Evolutionary conservation across 257 asterid species (phyloP).

Genomic region (Phtheirospermum japonicum): DNA sequence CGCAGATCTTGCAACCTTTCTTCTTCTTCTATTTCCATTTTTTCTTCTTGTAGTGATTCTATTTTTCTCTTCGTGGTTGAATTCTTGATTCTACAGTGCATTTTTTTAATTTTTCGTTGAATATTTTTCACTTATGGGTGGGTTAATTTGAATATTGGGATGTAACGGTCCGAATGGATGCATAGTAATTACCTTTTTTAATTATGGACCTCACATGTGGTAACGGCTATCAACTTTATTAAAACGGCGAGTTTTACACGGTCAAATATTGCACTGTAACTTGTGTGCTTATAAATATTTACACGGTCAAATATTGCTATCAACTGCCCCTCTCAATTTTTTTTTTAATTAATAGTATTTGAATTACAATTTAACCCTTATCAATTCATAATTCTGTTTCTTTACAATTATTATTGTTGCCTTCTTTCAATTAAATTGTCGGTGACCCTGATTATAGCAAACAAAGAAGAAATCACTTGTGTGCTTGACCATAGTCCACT

Average conservation of each 20-base stretch:
- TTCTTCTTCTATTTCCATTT: conserved; percentile 37
- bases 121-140: background rate
- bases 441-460: too few relatives aligned
- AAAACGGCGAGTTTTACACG: background rate
- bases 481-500: too few relatives aligned
- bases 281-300: too few relatives aligned
- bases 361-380: too few relatives aligned
- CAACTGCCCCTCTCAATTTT: too few relatives aligned
- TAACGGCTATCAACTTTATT: conserved; percentile 22
- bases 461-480: too few relatives aligned
- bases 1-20: conserved; percentile 54
- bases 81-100: background rate
- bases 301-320: too few relatives aligned
- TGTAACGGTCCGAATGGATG: conserved; percentile 43
- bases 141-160: conserved; percentile 30
- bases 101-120: background rate
- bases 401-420: too few relatives aligned
- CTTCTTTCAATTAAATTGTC: too few relatives aligned
- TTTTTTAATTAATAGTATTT: too few relatives aligned
- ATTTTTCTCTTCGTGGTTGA: conserved; percentile 29
- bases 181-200: conserved; percentile 13
- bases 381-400: too few relatives aligned
- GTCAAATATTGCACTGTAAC: too few relatives aligned
- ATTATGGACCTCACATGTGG: conserved; percentile 1
- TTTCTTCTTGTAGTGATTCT: conserved; percentile 20